phyloP scores from a whole-genome alignment of 208 protist genomes.

The Trichomonas tenax region DNA sequence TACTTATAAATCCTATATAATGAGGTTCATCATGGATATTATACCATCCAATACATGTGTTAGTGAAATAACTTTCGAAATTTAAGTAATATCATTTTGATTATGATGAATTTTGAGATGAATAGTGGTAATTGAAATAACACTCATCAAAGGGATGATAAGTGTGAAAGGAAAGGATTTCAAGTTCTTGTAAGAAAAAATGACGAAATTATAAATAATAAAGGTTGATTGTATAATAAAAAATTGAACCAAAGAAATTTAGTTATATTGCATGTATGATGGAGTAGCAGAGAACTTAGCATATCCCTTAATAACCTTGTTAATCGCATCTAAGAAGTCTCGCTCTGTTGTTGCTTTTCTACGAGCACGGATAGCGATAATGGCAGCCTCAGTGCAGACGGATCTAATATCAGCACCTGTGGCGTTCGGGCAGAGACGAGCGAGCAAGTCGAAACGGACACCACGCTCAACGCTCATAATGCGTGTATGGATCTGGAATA shows the following conservation, averaged over 20 bases:
- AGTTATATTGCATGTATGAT: conserved; percentile 99
- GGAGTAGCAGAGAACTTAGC: conserved; percentile 97
- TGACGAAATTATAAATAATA: no score
- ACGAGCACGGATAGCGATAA: conserved; percentile 96
- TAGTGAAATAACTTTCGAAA: no score
- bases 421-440: conserved; percentile 89
- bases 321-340: conserved; percentile 91
- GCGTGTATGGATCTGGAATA: conserved; percentile 95
- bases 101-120: no score
- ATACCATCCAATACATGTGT: no score
- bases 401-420: conserved; percentile 65
- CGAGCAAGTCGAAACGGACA: conserved; percentile 95
- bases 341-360: conserved; percentile 97
- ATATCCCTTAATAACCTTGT: conserved; percentile 99
- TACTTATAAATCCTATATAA: no score
- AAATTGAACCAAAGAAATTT: conserved; percentile 19
- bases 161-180: no score
- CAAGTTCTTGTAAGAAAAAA: no score
- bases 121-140: no score
- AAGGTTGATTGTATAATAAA: no score
- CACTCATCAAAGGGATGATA: no score
- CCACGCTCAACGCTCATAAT: conserved; percentile 71
- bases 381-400: conserved; percentile 99
- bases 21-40: no score
- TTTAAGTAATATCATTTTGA: no score